Base-by-base conservation (phyloP, 1,284 basidiomycete species). In the Rhodotorula sp. region DNA sequence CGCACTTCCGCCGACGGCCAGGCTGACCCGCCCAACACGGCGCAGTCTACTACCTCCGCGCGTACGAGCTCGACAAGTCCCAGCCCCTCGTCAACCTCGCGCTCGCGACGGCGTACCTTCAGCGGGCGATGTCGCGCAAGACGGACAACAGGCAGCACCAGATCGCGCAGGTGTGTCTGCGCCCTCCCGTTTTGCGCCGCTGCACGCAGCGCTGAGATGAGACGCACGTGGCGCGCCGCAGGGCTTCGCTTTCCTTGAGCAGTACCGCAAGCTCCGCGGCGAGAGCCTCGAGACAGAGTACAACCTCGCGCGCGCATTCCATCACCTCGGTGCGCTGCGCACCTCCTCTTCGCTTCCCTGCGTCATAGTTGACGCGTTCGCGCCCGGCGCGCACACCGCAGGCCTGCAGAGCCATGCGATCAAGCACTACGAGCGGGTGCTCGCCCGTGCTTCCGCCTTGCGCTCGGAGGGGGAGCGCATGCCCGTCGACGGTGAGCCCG, bases 91-190 rank as follows among this genome's bases (percentile, higher is more conserved):
- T 97, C 29, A 94, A 90, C 79, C 83, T 99, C 25, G 88, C 86
- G 48, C 85, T 96, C 12, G 90, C 90, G 0, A 88, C 94, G 51
- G 89, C 92, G 0, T 97, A 91, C 57, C 84, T 96, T 48, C 91
- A 92, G 17, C 87, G 96, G 50, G 90, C 93, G 0, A 92, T 93
- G 88, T 92, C 96, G 77, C 87, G 96, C 19, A 94, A 97, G 80
- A 89, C 91, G 12, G 96, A 98, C 82, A 98, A 99, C 80, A 84
- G 94, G 59, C 91, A 97, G 78, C 92, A 96, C 80, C 86, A 92
- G 64, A 85, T 94, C 59, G 84, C 88, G 36, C 90, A 92, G 83
- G 90, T 90, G 60, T 70, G 79, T 44, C 54, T 77, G 27, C 12
- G 76, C 27, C 55, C 80, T 29, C 12, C 3, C 15, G 75, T 78